Percentiles rank a stretch among this genome's conserved stretches.
phyloP scores from a whole-genome alignment of 345 rosid genomes.

The Salix suchowensis region DNA sequence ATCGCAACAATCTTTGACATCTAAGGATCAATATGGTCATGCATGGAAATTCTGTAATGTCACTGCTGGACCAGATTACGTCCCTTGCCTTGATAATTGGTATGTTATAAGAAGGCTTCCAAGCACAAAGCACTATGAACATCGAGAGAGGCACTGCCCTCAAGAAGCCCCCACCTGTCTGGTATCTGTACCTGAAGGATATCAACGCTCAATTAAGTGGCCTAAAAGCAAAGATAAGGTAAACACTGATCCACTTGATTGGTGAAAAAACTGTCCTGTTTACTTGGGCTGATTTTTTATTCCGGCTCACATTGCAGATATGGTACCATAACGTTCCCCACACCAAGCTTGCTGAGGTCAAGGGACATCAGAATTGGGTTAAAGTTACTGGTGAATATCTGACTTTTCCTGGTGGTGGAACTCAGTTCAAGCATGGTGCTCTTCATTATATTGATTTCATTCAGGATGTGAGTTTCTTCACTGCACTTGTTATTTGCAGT shows the following conservation, averaged over 20 bases:
- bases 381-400: constrained; percentile 80
- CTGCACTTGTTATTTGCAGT: constrained; percentile 80
- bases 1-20: constrained; percentile 37
- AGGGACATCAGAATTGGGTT: constrained; percentile 99
- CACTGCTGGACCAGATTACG: constrained; percentile 83
- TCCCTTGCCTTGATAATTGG: constrained; percentile 94
- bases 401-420: constrained; percentile 67
- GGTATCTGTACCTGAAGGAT: constrained; percentile 83
- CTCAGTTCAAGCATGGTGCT: constrained; percentile 1
- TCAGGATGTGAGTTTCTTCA: not conserved
- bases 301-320: constrained; percentile 46
- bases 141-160: constrained; percentile 97
- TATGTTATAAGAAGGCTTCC: constrained; percentile 68
- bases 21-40: constrained; percentile 37
- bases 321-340: constrained; percentile 95
- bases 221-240: constrained; percentile 97
- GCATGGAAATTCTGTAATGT: constrained; percentile 84
- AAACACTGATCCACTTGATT: not conserved
- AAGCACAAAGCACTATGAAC: constrained; percentile 85
- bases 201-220: constrained; percentile 74
- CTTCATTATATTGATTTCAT: not conserved
- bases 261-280: constrained; percentile 3
- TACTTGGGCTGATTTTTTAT: constrained; percentile 5
- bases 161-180: constrained; percentile 82
- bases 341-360: constrained; percentile 75